phyloP scores from a whole-genome alignment of 352 stramenopile species.

The Blastocystis sp. region DNA sequence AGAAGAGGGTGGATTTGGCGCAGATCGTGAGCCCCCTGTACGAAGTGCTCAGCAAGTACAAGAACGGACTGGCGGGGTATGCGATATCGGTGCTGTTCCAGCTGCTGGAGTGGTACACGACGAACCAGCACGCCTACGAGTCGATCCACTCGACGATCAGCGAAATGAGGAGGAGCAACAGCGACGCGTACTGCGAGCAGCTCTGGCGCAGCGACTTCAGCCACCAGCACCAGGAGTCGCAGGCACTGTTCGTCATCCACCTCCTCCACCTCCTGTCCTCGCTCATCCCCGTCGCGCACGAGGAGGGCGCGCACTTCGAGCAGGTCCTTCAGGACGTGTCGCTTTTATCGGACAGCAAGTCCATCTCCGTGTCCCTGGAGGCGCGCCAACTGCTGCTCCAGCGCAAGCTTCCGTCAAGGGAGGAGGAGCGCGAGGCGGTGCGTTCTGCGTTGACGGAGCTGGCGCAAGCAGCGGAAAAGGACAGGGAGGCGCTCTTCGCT shows the following conservation, averaged over 20 bases:
- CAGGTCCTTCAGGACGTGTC: constrained; percentile 85
- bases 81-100: constrained; percentile 56
- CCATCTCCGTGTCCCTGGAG: constrained; percentile 87
- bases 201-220: constrained; percentile 25
- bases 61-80: constrained; percentile 78
- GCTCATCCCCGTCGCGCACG: constrained; percentile 76
- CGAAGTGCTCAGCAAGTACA: constrained; percentile 83
- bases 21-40: constrained; percentile 79
- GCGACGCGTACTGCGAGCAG: constrained; percentile 13
- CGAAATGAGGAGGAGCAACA: constrained; percentile 11
- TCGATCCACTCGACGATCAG: neutral
- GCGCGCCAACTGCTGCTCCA: constrained; percentile 93
- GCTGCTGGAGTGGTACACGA: constrained; percentile 74
- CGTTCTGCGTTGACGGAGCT: constrained; percentile 74
- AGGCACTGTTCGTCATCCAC: constrained; percentile 80
- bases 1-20: constrained; percentile 52
- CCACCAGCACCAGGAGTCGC: constrained; percentile 76
- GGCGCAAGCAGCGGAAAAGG: neutral
- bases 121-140: constrained; percentile 36
- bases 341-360: constrained; percentile 81
- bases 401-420: constrained; percentile 92
- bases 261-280: constrained; percentile 85
- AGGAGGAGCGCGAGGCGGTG: constrained; percentile 82
- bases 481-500: constrained; percentile 29
- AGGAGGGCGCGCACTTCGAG: constrained; percentile 80